Percentiles rank a stretch among this genome's conserved stretches.
Evolutionary conservation across 208 protist genomes (phyloP).

Genomic region (Tritrichomonas musculus): DNA sequence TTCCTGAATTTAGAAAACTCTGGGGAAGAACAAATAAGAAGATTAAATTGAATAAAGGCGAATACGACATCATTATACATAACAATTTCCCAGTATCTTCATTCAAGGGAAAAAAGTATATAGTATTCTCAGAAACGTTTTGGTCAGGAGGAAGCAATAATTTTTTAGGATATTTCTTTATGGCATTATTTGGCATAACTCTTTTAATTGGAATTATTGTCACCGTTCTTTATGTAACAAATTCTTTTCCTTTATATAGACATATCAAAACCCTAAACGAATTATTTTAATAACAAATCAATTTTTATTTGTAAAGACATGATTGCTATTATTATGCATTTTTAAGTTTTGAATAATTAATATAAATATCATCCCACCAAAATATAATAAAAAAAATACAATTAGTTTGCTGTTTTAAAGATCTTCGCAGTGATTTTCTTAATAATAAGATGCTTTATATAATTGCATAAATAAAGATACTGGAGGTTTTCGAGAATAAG

Average conservation of each 20-base stretch:
- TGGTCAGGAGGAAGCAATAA: not conserved
- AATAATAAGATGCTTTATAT: no score
- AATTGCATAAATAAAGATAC: no score
- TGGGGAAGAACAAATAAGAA: not conserved
- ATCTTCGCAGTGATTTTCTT: no score
- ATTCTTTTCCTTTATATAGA: not conserved
- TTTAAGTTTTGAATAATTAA: no score
- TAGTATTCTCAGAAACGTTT: not conserved
- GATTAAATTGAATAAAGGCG: not conserved
- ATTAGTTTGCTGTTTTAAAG: no score
- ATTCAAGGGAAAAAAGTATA: not conserved
- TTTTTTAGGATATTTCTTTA: not conserved
- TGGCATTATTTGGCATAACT: not conserved
- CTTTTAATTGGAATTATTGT: not conserved
- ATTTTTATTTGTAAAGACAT: no score
- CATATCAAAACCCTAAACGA: no score
- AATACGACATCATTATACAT: not conserved
- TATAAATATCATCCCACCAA: no score
- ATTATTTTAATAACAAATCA: no score
- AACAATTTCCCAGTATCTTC: not conserved
- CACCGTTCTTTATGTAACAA: not conserved
- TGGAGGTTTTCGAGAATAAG: no score
- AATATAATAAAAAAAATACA: no score
- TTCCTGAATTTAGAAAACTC: not conserved
- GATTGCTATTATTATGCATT: no score